Evolutionary conservation across 1,139 yeast genomes (phyloP).

Genomic region (Suhomyces bolitotheri): DNA sequence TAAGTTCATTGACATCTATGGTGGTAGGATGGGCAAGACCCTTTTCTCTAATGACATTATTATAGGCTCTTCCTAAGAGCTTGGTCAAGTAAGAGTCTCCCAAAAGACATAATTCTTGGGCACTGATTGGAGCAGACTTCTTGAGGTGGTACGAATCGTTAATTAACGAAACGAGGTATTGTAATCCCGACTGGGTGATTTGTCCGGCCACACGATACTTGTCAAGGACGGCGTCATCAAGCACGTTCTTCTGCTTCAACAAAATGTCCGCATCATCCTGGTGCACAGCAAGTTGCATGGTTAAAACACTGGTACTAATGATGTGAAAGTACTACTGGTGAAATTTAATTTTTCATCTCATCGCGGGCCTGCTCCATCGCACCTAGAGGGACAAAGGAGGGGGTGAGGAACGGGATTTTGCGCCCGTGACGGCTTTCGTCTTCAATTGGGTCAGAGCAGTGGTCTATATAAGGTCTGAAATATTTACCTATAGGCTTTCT

Average conservation of each 20-base stretch:
- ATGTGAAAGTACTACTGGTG: constrained; percentile 4
- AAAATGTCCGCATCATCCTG: constrained; percentile 73
- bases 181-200: constrained; percentile 82
- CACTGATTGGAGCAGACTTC: constrained; percentile 45
- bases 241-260: constrained; percentile 70
- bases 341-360: constrained; percentile 11
- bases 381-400: too few species aligned
- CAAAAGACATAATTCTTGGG: constrained; percentile 77
- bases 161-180: constrained; percentile 64
- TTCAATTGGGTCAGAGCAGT: too few species aligned
- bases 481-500: too few species aligned
- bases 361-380: constrained; percentile 8
- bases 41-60: constrained; percentile 63
- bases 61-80: constrained; percentile 55
- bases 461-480: too few species aligned
- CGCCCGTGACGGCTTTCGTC: too few species aligned
- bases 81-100: constrained; percentile 73
- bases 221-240: constrained; percentile 62
- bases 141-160: constrained; percentile 67
- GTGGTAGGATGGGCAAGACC: constrained; percentile 93
- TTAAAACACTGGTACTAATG: constrained; percentile 1
- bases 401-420: too few species aligned
- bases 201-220: constrained; percentile 91
- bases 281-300: constrained; percentile 65
- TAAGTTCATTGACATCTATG: constrained; percentile 78